Percentiles rank a stretch among this genome's conserved stretches.
Conservation (phyloP, 768 basidiomycete genomes). For the Obba rivulosa region DNA sequence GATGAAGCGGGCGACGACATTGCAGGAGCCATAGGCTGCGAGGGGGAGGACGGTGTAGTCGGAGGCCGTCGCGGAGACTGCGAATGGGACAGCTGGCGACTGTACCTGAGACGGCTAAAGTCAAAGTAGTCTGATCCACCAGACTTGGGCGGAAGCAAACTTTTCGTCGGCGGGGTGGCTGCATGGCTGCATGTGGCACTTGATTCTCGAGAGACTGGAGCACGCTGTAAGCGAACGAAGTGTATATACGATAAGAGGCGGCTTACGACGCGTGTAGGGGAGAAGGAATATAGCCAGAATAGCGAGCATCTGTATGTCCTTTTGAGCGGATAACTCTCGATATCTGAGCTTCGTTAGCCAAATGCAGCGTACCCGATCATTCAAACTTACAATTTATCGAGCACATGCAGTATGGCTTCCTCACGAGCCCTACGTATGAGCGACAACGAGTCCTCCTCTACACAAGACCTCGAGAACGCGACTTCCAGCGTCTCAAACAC, state of each 20-base stretch:
- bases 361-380: neutral
- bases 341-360: constrained; percentile 30
- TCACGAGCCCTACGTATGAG: constrained; percentile 6
- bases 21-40: constrained; percentile 34
- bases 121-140: constrained; percentile 63
- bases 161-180: no score
- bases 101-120: constrained; percentile 29
- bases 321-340: constrained; percentile 37
- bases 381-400: constrained; percentile 22
- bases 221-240: neutral
- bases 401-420: constrained; percentile 18
- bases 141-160: constrained; percentile 15
- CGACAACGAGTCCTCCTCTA: neutral
- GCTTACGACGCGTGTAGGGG: constrained; percentile 10
- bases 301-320: constrained; percentile 78
- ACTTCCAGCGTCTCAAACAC: constrained; percentile 53
- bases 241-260: constrained; percentile 1
- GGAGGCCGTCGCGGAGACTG: constrained; percentile 51
- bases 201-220: no score
- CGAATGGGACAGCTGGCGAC: constrained; percentile 28
- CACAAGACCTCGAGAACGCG: constrained; percentile 30
- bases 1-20: constrained; percentile 54
- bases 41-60: constrained; percentile 37
- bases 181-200: no score
- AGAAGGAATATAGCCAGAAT: constrained; percentile 70